These are phyloP conservation scores for Cordyceps cateniannulata DNA, from an alignment of 2,329 filamentous ascomycete genomes.

Conservation along the genomic window DNA sequence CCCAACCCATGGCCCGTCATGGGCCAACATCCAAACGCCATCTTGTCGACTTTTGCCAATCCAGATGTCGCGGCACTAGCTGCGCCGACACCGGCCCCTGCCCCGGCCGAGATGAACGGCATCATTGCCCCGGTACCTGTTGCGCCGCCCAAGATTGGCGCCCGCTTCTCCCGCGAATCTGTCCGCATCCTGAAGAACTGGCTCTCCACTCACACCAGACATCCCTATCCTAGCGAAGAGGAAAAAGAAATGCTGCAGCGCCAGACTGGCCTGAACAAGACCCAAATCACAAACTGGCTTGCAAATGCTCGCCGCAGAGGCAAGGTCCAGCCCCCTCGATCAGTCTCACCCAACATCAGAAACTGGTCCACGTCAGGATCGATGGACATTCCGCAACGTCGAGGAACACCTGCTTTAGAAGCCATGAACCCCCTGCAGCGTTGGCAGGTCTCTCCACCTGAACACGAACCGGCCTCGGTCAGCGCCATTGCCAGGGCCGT, in stretches of 20 bases:
- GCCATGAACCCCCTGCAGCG: conserved; percentile 51
- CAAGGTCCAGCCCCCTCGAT: conserved; percentile 64
- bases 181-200: conserved; percentile 78
- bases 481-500: conserved; percentile 53
- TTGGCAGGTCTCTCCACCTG: conserved; percentile 53
- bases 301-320: conserved; percentile 80
- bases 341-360: conserved; percentile 61
- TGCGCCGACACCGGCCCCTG: conserved; percentile 1
- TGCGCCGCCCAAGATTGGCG: conserved; percentile 55
- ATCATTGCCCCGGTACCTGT: conserved; percentile 20
- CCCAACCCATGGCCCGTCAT: conserved; percentile 39
- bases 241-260: conserved; percentile 76
- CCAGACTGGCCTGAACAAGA: conserved; percentile 73
- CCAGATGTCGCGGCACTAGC: not conserved
- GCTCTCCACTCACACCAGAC: conserved; percentile 70
- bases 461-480: conserved; percentile 55
- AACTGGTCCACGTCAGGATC: conserved; percentile 52
- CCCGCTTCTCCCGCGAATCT: conserved; percentile 73
- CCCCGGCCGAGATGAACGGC: conserved; percentile 18
- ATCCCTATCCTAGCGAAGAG: conserved; percentile 83
- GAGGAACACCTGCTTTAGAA: conserved; percentile 48
- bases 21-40: conserved; percentile 36
- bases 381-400: conserved; percentile 66
- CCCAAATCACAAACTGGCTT: conserved; percentile 87
- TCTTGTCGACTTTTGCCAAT: not conserved